Conservation (phyloP, 2,329 filamentous ascomycete genomes). For the Botrytis medusae region DNA sequence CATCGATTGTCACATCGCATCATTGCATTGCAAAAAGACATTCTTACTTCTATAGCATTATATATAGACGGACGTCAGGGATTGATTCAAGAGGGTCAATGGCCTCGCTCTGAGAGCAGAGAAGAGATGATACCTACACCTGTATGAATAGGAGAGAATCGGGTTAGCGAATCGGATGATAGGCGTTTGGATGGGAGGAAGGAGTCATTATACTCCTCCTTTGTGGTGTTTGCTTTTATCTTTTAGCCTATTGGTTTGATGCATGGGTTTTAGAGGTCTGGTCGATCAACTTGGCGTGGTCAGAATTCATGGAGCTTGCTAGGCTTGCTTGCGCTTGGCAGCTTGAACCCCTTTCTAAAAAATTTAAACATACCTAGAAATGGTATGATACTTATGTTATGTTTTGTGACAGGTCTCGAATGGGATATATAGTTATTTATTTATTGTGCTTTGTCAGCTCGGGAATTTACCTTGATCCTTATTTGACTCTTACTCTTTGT, state of each 20-base stretch:
- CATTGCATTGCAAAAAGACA: neutral
- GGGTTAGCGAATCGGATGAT: neutral
- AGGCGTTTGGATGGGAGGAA: neutral
- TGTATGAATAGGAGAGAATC: constrained; percentile 11
- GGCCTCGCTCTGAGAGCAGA: neutral
- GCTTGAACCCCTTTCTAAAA: neutral
- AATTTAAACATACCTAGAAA: neutral
- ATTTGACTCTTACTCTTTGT: neutral
- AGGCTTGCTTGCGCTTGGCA: neutral
- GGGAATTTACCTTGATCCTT: neutral
- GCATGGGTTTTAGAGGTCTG: neutral
- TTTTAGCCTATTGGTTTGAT: neutral
- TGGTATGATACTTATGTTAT: neutral
- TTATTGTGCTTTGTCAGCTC: too few species aligned
- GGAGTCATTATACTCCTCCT: neutral
- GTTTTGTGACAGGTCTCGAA: too few species aligned
- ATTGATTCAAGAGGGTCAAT: neutral
- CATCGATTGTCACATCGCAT: neutral
- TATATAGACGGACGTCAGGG: neutral
- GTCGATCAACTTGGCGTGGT: neutral
- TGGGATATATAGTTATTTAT: too few species aligned
- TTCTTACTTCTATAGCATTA: neutral
- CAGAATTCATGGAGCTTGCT: neutral
- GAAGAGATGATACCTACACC: neutral
- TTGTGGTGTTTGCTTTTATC: neutral